Base-by-base conservation (phyloP, 2,329 filamentous ascomycete species). In the Penicillium sp. region DNA sequence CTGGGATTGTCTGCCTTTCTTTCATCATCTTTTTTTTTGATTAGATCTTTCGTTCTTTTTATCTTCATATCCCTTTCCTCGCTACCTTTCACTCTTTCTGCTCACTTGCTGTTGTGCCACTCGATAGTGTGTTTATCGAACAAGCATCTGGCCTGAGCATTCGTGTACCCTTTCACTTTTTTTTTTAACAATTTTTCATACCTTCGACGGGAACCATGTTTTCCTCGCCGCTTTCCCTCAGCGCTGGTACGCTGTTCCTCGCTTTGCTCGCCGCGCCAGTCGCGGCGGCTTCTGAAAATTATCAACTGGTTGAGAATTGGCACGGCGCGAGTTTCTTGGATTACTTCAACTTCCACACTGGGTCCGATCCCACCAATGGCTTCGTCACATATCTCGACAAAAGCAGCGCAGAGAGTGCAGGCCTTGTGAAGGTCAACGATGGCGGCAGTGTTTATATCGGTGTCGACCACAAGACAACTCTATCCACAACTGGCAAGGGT, bases 361-460 rank as follows among this genome's bases (percentile, higher is more conserved):
- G 76, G 1, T 56, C 75, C 2, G 83, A 85, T 67, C 82, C 83
- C 1, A 82, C 81, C 3, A 75, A 81, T 53, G 83, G 83, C 24
- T 83, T 80, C 65, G 82, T 85, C n/a, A 79, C 80, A 64, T 85
- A 83, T 64, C 70, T 80, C 53, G 74, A 80, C 57, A 75, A 81
- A 42, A 67, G 71, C 22, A 70, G 70, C n/a, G 80, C 80, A 15
- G 69, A 78, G 58, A 67, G 68, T 51, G 71, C 70, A 2, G 77
- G 75, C 5, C 67, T 82, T 26, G 72, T 79, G 37, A 72, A 73
- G 38, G 67, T 75, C 59, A 78, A 72, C 33, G 70, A 72, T 44
- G 65, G 65, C 30, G 72, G 76, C 30, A 73, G 74, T 54, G 71
- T 80, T 22, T 82, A 81, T 58, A 75, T 83, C 64, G 80, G 80